Conservation (phyloP, 148 eudicot species). For the Spergularia bocconei region DNA sequence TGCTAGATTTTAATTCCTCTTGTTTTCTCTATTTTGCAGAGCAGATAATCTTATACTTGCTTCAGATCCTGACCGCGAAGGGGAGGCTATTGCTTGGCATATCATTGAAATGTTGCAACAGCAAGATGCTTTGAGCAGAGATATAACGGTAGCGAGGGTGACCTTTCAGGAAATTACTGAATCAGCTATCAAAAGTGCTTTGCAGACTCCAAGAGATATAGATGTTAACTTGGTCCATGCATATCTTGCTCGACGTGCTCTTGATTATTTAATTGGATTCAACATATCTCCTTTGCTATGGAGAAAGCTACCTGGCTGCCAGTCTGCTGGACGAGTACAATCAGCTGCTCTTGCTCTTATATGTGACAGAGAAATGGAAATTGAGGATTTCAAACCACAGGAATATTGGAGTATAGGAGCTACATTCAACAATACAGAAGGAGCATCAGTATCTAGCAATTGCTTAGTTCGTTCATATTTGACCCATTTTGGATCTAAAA, state of each 20-base stretch:
- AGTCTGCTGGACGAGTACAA: conserved; percentile 97
- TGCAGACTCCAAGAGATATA: conserved; percentile 70
- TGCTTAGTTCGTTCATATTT: conserved; percentile 50
- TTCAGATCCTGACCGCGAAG: conserved; percentile 99
- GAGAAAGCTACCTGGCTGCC: conserved; percentile 96
- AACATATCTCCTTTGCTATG: conserved; percentile 90
- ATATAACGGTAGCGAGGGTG: conserved; percentile 71
- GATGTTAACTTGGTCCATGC: conserved; percentile 90
- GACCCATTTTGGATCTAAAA: conserved; percentile 64
- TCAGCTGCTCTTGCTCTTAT: conserved; percentile 89
- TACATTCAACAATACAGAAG: conserved; percentile 38
- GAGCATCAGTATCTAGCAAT: conserved; percentile 16
- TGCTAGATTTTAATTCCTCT: conserved; percentile 26
- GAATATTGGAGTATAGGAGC: conserved; percentile 90
- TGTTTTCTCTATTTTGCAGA: conserved; percentile 50
- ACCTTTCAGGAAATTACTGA: conserved; percentile 91
- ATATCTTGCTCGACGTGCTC: conserved; percentile 97
- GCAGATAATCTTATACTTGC: conserved; percentile 95
- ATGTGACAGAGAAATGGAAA: conserved; percentile 84
- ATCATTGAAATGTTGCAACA: conserved; percentile 89
- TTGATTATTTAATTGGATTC: conserved; percentile 96
- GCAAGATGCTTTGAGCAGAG: conserved; percentile 63
- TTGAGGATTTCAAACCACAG: conserved; percentile 67
- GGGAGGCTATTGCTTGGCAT: conserved; percentile 99
- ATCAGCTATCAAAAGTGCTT: conserved; percentile 74